Percentiles rank a stretch among this genome's conserved stretches.
phyloP scores from a whole-genome alignment of 1,139 yeast species.

The Pichia sp. region DNA sequence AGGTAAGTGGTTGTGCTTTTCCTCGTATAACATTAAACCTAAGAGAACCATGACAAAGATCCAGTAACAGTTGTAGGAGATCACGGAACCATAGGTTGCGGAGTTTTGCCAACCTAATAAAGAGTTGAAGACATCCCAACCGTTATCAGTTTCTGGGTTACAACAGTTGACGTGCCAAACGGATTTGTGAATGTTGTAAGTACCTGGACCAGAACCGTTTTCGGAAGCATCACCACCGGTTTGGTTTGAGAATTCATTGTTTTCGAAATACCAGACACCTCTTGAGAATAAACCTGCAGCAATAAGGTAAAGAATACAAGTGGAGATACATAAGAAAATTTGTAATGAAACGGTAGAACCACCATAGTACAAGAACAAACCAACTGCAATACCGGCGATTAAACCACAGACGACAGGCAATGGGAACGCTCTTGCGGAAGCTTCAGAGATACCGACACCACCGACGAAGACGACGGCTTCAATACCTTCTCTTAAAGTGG shows the following conservation, averaged over 20 bases:
- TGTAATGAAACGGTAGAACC: constrained; percentile 80
- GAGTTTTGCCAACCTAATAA: constrained; percentile 94
- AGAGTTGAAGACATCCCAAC: constrained; percentile 94
- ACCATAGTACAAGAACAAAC: constrained; percentile 67
- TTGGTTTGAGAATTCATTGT: constrained; percentile 58
- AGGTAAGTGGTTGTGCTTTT: constrained; percentile 64
- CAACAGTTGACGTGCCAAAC: constrained; percentile 99
- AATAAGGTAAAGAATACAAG: constrained; percentile 82
- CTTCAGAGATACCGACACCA: constrained; percentile 79
- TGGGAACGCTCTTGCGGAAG: constrained; percentile 79
- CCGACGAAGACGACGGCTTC: constrained; percentile 93
- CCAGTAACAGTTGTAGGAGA: constrained; percentile 80
- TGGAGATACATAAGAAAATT: constrained; percentile 75
- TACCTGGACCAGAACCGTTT: constrained; percentile 91
- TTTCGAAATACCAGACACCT: constrained; percentile 88
- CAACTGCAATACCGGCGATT: constrained; percentile 63
- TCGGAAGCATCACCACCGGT: constrained; percentile 90
- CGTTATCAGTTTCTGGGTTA: constrained; percentile 85
- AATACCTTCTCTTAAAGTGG: constrained; percentile 85
- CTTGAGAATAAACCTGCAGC: constrained; percentile 89
- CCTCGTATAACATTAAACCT: constrained; percentile 67
- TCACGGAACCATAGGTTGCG: constrained; percentile 92
- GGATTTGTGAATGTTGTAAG: constrained; percentile 74
- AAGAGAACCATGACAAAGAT: constrained; percentile 50
- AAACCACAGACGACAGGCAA: constrained; percentile 76